A percentile compares a stretch with the other conserved stretches of the same genome.
phyloP scores from a whole-genome alignment of 164 flowering plant species.

The Platanus orientalis region DNA sequence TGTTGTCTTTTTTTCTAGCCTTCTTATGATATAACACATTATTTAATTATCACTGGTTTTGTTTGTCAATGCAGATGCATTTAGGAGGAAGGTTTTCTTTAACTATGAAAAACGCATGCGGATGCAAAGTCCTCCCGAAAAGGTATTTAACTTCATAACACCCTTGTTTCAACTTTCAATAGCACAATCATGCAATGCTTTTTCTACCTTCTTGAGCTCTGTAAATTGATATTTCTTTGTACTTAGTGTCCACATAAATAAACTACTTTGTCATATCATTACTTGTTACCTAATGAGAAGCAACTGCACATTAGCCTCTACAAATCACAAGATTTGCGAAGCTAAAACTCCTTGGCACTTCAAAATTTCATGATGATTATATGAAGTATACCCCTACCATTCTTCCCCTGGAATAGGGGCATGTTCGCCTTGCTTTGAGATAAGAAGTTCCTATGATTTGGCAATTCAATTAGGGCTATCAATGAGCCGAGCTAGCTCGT shows the following conservation, averaged over 20 bases:
- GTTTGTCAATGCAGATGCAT: conserved; percentile 53
- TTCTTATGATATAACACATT: background rate
- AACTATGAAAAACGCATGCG: conserved; percentile 92
- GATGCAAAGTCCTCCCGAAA: conserved; percentile 84
- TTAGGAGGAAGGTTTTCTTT: conserved; percentile 83
- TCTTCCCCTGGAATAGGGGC: no score
- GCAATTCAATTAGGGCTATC: no score
- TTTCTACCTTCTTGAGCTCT: background rate
- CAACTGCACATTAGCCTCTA: no score
- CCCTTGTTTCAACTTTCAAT: background rate
- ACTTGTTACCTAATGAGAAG: no score
- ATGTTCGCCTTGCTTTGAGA: no score
- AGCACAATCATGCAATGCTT: background rate
- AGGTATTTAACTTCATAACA: conserved; percentile 40
- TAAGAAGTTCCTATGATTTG: no score
- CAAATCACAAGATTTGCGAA: no score
- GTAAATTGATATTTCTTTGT: background rate
- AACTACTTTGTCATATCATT: no score
- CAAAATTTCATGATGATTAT: no score
- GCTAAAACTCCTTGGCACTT: no score
- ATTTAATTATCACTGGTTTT: background rate
- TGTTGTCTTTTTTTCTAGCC: background rate
- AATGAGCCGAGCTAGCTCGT: no score
- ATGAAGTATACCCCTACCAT: no score
- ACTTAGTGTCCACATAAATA: background rate